Conservation (phyloP, 2,329 filamentous ascomycete species). For the Stagonosporopsis rhizophila region DNA sequence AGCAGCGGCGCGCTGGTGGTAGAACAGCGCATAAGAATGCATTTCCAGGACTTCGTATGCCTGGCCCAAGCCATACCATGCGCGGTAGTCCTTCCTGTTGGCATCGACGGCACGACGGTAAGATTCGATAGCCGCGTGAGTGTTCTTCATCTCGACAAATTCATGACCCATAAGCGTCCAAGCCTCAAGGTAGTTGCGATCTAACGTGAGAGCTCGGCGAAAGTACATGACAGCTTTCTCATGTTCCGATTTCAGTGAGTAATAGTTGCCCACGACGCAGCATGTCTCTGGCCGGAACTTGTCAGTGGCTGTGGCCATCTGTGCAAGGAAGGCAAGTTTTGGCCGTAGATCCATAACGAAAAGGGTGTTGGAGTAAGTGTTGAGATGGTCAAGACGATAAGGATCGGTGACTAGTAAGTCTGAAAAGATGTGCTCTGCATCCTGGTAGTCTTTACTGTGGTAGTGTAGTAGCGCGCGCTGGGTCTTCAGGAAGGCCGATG, state of each 20-base stretch:
- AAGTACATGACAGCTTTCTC: constrained; percentile 99
- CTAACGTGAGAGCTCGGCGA: constrained; percentile 86
- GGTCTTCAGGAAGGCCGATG: constrained; percentile 86
- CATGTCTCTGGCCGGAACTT: constrained; percentile 97
- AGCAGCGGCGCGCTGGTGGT: constrained; percentile 94
- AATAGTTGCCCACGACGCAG: constrained; percentile 97
- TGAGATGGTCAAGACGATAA: constrained; percentile 82
- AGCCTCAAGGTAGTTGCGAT: constrained; percentile 88
- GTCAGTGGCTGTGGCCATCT: constrained; percentile 88
- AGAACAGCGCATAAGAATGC: constrained; percentile 96
- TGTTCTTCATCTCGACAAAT: constrained; percentile 98
- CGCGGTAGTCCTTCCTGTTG: constrained; percentile 94
- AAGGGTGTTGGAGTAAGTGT: constrained; percentile 96
- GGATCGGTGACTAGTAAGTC: constrained; percentile 74
- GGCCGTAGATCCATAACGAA: constrained; percentile 90
- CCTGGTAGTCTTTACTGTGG: constrained; percentile 80
- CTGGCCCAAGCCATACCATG: constrained; percentile 96
- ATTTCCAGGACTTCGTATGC: constrained; percentile 98
- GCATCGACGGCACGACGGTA: constrained; percentile 95
- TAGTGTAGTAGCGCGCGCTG: constrained; percentile 89
- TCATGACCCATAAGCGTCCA: constrained; percentile 99
- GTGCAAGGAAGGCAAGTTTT: constrained; percentile 90
- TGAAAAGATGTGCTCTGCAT: constrained; percentile 67
- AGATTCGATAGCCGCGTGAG: constrained; percentile 95
- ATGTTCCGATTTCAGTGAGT: constrained; percentile 90